Conservation (phyloP, 1,284 basidiomycete genomes). For the Leccinum griseonigrum region DNA sequence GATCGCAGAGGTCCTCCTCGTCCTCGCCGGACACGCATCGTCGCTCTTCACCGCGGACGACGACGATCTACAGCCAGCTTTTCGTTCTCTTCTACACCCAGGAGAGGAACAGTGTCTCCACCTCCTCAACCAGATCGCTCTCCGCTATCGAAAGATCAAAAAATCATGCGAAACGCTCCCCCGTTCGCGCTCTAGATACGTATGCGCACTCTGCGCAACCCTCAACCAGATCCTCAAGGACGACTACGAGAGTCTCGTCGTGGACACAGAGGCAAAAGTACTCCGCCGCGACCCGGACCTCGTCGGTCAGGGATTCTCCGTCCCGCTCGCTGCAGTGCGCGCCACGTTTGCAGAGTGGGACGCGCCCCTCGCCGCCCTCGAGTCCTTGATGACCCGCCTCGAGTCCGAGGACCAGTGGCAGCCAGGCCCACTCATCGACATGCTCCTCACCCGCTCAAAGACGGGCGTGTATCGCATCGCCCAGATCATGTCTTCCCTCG, state of each 20-base stretch:
- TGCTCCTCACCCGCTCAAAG: constrained; percentile 64
- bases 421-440: constrained; percentile 76
- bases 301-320: constrained; percentile 74
- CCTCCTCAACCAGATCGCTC: constrained; percentile 68
- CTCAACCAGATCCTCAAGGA: constrained; percentile 68
- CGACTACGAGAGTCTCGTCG: constrained; percentile 79
- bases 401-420: constrained; percentile 55
- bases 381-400: constrained; percentile 59
- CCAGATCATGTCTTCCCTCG: constrained; percentile 65
- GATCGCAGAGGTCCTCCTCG: constrained; percentile 80
- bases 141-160: constrained; percentile 70
- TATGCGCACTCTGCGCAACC: constrained; percentile 72
- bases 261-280: constrained; percentile 78
- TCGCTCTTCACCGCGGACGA: constrained; percentile 68
- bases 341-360: constrained; percentile 85
- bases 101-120: constrained; percentile 82
- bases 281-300: constrained; percentile 67
- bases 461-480: constrained; percentile 76
- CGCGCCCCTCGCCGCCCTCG: constrained; percentile 72
- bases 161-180: constrained; percentile 49
- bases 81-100: constrained; percentile 75
- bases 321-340: constrained; percentile 77
- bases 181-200: constrained; percentile 65
- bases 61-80: constrained; percentile 59
- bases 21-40: constrained; percentile 81